Conservation (phyloP, 495 filamentous ascomycete genomes). For the Entonaema liquescens region DNA sequence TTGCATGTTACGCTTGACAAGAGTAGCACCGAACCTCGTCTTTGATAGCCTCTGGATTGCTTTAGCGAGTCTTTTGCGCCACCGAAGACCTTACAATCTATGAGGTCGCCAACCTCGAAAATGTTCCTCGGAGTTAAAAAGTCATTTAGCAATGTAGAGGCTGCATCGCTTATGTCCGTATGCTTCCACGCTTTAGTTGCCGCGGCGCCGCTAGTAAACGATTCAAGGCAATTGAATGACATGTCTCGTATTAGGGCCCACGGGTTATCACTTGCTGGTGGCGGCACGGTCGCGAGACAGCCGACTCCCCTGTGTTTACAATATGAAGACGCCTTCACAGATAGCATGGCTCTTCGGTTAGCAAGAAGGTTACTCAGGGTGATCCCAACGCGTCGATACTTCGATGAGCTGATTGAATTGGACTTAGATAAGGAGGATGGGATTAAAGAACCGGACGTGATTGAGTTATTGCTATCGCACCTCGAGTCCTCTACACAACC, state of each 20-base stretch:
- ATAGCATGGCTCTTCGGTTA: constrained; percentile 60
- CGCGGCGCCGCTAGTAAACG: constrained; percentile 58
- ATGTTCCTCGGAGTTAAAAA: constrained; percentile 49
- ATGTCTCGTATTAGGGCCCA: constrained; percentile 63
- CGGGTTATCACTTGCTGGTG: constrained; percentile 50
- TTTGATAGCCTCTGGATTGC: constrained; percentile 82
- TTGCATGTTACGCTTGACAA: constrained; percentile 62
- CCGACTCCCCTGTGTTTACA: constrained; percentile 58
- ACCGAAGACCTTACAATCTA: constrained; percentile 62
- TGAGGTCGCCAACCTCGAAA: constrained; percentile 52
- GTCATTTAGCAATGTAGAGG: constrained; percentile 53
- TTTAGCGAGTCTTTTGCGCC: constrained; percentile 72
- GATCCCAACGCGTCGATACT: constrained; percentile 58
- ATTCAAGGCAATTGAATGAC: constrained; percentile 54
- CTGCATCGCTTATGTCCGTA: constrained; percentile 60
- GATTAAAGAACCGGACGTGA: constrained; percentile 50
- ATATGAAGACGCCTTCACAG: constrained; percentile 64
- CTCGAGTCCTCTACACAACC: constrained; percentile 54
- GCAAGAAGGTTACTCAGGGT: constrained; percentile 60
- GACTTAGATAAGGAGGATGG: constrained; percentile 41
- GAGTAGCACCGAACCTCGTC: constrained; percentile 62
- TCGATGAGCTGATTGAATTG: constrained; percentile 53
- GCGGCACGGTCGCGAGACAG: constrained; percentile 49
- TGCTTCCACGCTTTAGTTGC: constrained; percentile 64
- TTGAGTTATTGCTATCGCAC: constrained; percentile 58